Percentiles rank a stretch among this genome's conserved stretches.
These are phyloP conservation scores for Cymbopogon flexuosus DNA, from an alignment of 202 grass and related monocot genomes.

Conservation along the genomic window DNA sequence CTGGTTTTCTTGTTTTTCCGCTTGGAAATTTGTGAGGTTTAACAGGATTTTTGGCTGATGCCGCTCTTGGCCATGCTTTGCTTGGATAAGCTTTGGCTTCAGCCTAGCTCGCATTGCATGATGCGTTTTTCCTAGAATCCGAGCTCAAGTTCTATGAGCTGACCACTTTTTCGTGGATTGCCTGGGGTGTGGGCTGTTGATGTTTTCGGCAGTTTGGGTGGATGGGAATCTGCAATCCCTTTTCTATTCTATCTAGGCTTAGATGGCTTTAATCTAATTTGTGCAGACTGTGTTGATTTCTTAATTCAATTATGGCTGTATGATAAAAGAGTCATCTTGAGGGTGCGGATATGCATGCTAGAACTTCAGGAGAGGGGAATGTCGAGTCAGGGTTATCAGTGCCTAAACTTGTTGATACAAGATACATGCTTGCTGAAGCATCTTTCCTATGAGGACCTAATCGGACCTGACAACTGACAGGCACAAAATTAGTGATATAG, in stretches of 20 bases:
- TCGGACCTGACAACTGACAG: neutral
- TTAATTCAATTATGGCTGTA: neutral
- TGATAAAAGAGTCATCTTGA: too few species aligned
- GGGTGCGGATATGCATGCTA: neutral
- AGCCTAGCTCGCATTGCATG: neutral
- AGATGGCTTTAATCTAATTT: slow-evolving; percentile 12
- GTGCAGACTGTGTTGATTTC: slow-evolving; percentile 1
- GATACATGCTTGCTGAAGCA: slow-evolving; percentile 8
- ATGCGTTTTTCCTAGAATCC: slow-evolving; percentile 15
- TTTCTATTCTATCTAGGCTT: slow-evolving; percentile 5
- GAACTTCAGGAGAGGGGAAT: too few species aligned
- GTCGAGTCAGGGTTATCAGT: neutral
- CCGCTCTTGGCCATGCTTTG: neutral
- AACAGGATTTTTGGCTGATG: slow-evolving; percentile 3
- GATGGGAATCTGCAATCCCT: neutral
- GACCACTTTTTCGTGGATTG: neutral
- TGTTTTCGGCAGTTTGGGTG: slow-evolving; percentile 16
- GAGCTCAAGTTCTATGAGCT: neutral
- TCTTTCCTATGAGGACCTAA: neutral
- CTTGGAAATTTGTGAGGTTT: slow-evolving; percentile 15
- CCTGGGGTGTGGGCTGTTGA: neutral
- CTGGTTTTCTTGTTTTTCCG: neutral
- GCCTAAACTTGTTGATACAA: slow-evolving; percentile 6
- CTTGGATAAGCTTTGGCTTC: neutral
- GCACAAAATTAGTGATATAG: neutral